Percentiles rank a stretch among this genome's conserved stretches.
Conservation (phyloP, 371 early-diverging fungal genomes). For the Lichtheimia corymbifera region DNA sequence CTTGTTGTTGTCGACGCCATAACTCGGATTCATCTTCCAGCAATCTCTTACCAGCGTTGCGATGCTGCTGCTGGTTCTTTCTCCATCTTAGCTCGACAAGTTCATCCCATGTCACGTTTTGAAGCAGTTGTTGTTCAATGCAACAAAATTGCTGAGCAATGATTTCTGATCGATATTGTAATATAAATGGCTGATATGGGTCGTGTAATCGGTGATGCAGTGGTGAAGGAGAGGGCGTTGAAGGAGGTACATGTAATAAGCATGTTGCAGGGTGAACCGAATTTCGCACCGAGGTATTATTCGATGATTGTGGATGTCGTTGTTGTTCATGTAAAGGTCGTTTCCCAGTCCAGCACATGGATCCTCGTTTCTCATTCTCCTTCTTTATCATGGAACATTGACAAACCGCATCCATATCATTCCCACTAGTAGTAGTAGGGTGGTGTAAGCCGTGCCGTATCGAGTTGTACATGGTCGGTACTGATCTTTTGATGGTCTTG, state of each 20-base stretch:
- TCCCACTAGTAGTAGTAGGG: neutral
- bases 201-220: neutral
- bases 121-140: constrained; percentile 54
- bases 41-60: neutral
- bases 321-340: neutral
- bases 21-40: constrained; percentile 5
- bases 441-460: constrained; percentile 22
- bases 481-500: constrained; percentile 32
- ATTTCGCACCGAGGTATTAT: neutral
- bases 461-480: constrained; percentile 32
- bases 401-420: neutral
- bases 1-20: neutral
- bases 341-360: no score
- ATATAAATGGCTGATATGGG: constrained; percentile 37
- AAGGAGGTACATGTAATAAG: neutral
- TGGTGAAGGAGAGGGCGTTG: constrained; percentile 6
- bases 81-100: constrained; percentile 54
- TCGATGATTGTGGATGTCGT: constrained; percentile 1
- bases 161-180: constrained; percentile 41
- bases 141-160: constrained; percentile 58
- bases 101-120: constrained; percentile 60
- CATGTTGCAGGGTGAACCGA: neutral
- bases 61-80: constrained; percentile 18
- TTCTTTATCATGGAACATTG: constrained; percentile 3
- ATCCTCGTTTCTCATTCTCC: neutral